Evolutionary conservation across 257 asterid genomes (phyloP).

Genomic region (Solanum pimpinellifolium): DNA sequence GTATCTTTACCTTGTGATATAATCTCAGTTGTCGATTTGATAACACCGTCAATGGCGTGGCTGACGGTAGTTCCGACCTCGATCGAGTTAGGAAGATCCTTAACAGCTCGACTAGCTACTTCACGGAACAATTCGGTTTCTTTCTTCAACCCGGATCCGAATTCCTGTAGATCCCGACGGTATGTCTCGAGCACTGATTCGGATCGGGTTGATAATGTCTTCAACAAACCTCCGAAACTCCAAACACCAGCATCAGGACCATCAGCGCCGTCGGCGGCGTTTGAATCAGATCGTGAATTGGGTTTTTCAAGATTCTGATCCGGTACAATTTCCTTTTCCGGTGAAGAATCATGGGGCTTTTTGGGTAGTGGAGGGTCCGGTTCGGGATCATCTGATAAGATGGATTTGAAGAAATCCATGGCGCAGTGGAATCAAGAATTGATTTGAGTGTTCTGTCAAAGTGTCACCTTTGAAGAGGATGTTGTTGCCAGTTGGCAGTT

Average conservation of each 20-base stretch:
- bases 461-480: background rate
- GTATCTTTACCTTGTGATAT: constrained; percentile 51
- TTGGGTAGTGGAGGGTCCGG: constrained; percentile 13
- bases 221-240: constrained; percentile 64
- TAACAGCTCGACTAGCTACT: constrained; percentile 78
- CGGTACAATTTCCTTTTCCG: constrained; percentile 4
- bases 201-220: constrained; percentile 45
- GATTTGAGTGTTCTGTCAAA: background rate
- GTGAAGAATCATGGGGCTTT: constrained; percentile 20
- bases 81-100: constrained; percentile 87
- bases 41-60: constrained; percentile 39
- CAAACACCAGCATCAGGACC: constrained; percentile 23
- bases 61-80: constrained; percentile 71
- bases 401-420: constrained; percentile 84
- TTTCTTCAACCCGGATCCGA: constrained; percentile 59
- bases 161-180: constrained; percentile 70
- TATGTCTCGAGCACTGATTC: constrained; percentile 77
- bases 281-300: background rate
- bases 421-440: background rate
- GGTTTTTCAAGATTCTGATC: background rate
- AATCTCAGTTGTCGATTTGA: constrained; percentile 72
- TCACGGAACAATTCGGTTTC: constrained; percentile 75
- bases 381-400: constrained; percentile 59
- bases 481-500: background rate
- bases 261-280: background rate